Evolutionary conservation across 768 basidiomycete species (phyloP), one percentile per base, ranked within the genome.

Genomic region (Serendipita indica): DNA sequence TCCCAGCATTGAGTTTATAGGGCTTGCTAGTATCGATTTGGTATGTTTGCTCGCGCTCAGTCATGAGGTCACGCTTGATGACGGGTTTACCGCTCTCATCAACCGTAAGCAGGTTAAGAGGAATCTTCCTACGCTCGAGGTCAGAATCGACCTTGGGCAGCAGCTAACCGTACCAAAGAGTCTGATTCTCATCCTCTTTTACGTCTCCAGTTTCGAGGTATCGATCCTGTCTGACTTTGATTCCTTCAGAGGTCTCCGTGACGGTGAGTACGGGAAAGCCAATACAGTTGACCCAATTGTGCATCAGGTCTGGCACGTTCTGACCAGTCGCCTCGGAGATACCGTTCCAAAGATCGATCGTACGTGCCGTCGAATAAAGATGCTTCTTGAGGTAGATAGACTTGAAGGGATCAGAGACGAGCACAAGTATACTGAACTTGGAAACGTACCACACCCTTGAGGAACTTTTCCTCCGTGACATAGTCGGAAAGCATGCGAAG

Each of bases 231-330:
- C 82, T 80, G 58, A 98, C 76, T 59, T 74, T 77, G 64, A 99
- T 82, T 7, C 84, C 84, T 41, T 76, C 78, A 0, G 74, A 69
- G 12, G 75, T 78, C 70, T 97, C 92, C 1, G 80, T 84, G 43
- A 98, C 89, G 32, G 81, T 86, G 58, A 98, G 69, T 25, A 98
- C 82, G 1, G 96, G 96, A 74, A 84, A 97, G 14, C 96, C 96
- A 32, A 81, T 84, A 75, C 89, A 86, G 57, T 80, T 78, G 35
- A 90, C 84, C 94, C 93, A 99, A 67, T 84, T 85, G 60, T 88
- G 80, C 88, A 97, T 92, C 64, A 97, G 75, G 52, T 75, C 75
- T 2, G 84, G 75, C 34, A 93, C 77, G 63, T 96, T 82, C 20
- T 83, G 67, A 5, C 77, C 80, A 37, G 83, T 86, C 1, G 90